Conservation (phyloP, 768 basidiomycete species). For the Trametopsis cervina region DNA sequence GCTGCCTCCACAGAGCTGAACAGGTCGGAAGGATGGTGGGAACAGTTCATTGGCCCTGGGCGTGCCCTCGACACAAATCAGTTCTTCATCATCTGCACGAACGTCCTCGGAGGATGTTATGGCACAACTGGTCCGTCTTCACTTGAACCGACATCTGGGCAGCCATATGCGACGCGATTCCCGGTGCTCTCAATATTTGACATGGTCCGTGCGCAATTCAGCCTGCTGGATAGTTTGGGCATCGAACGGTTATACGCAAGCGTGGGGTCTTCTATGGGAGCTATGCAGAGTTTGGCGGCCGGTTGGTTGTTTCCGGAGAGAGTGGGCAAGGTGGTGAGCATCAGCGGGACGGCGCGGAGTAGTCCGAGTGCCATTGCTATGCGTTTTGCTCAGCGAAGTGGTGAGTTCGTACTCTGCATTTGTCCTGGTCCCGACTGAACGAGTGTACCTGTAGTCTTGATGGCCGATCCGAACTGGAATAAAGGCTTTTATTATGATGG, state of each 20-base stretch:
- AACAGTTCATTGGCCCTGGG: conserved; percentile 95
- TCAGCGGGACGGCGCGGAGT: conserved; percentile 91
- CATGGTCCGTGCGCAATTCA: conserved; percentile 93
- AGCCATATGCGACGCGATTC: conserved; percentile 84
- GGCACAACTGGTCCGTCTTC: conserved; percentile 95
- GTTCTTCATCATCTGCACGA: conserved; percentile 93
- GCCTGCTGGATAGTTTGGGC: conserved; percentile 75
- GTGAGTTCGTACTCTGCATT: too few relatives aligned
- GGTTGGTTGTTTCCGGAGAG: conserved; percentile 88
- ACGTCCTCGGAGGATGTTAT: conserved; percentile 96
- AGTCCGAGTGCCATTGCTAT: conserved; percentile 91
- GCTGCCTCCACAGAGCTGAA: conserved; percentile 78
- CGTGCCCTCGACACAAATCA: conserved; percentile 89
- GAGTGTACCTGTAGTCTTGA: conserved; percentile 62
- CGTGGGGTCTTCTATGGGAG: conserved; percentile 96
- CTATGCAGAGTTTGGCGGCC: conserved; percentile 95
- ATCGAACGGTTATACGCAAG: conserved; percentile 86
- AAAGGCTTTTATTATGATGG: conserved; percentile 96
- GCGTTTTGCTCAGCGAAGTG: conserved; percentile 94
- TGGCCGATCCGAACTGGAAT: conserved; percentile 99
- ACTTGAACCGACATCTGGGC: conserved; percentile 56
- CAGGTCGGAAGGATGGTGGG: conserved; percentile 93
- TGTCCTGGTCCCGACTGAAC: neutral
- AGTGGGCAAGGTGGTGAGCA: conserved; percentile 86
- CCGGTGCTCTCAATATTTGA: conserved; percentile 92